These are phyloP conservation scores for Raffaelea ambrosiae DNA, from an alignment of 2,329 filamentous ascomycete genomes.

Conservation along the genomic window DNA sequence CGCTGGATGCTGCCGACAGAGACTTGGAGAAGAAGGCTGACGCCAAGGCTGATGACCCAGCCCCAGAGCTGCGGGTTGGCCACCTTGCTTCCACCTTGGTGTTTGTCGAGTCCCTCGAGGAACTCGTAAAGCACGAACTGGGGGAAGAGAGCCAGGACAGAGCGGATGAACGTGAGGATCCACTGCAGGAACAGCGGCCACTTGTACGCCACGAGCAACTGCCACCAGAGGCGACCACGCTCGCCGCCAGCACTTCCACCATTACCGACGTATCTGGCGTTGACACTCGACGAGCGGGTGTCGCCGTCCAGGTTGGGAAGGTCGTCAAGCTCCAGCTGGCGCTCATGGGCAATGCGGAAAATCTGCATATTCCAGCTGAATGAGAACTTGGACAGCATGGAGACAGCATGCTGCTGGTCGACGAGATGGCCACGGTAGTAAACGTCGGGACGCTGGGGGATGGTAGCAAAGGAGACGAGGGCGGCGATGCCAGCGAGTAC, in stretches of 20 bases:
- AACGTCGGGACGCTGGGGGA: slow-evolving; percentile 24
- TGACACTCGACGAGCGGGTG: slow-evolving; percentile 20
- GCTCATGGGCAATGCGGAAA: slow-evolving; percentile 20
- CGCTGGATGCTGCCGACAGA: slow-evolving; percentile 20
- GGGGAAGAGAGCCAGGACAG: slow-evolving; percentile 22
- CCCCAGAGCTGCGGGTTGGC: slow-evolving; percentile 19
- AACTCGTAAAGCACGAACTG: slow-evolving; percentile 27
- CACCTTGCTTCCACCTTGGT: slow-evolving; percentile 9
- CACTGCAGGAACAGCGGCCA: slow-evolving; percentile 22
- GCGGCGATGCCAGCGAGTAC: slow-evolving; percentile 14
- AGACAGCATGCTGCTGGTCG: slow-evolving; percentile 25
- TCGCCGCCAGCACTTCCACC: slow-evolving; percentile 12
- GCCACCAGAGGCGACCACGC: slow-evolving; percentile 21
- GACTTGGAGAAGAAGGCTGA: slow-evolving; percentile 22
- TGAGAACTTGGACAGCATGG: slow-evolving; percentile 18
- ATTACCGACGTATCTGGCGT: slow-evolving; percentile 13
- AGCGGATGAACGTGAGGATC: slow-evolving; percentile 20
- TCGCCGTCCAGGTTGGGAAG: slow-evolving; percentile 21
- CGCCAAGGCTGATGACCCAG: slow-evolving; percentile 22
- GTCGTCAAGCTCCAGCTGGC: slow-evolving; percentile 21
- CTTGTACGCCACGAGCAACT: slow-evolving; percentile 20
- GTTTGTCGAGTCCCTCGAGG: slow-evolving; percentile 21
- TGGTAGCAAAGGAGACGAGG: slow-evolving; percentile 18
- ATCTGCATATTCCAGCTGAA: slow-evolving; percentile 24
- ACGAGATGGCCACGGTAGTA: slow-evolving; percentile 20